Percentiles rank a stretch among this genome's conserved stretches.
These are phyloP conservation scores for Camelina neglecta DNA, from an alignment of 345 rosid genomes.

Conservation along the genomic window DNA sequence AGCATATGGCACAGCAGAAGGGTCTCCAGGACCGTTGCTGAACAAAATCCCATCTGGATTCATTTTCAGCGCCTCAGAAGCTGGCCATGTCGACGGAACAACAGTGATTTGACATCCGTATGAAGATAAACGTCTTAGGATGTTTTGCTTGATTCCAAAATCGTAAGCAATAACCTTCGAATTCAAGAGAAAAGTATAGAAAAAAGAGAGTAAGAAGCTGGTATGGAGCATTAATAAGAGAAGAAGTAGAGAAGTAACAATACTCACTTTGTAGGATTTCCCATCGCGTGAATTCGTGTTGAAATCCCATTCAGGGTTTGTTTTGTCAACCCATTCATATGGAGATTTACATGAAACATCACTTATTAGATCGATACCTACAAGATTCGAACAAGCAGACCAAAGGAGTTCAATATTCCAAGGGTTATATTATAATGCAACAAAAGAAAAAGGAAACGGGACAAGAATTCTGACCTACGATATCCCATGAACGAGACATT, in stretches of 20 bases:
- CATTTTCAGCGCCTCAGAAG: constrained; percentile 78
- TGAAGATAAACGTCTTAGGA: constrained; percentile 78
- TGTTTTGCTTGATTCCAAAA: constrained; percentile 95
- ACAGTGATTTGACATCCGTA: constrained; percentile 88
- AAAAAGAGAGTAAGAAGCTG: constrained; percentile 21
- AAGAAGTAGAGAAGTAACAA: constrained; percentile 8
- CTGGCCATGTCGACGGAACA: constrained; percentile 91
- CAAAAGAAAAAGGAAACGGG: not conserved
- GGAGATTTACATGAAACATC: constrained; percentile 78
- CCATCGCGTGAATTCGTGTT: constrained; percentile 33
- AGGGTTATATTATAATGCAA: not conserved
- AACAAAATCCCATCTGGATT: constrained; percentile 95
- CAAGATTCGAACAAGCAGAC: constrained; percentile 38
- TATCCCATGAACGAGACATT: constrained; percentile 92
- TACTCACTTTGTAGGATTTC: constrained; percentile 60
- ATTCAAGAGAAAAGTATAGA: constrained; percentile 18
- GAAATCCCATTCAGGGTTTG: constrained; percentile 82
- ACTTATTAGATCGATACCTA: constrained; percentile 89
- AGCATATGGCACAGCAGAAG: constrained; percentile 96
- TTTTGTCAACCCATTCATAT: constrained; percentile 79
- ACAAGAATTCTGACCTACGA: constrained; percentile 59
- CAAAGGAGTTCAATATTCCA: constrained; percentile 1
- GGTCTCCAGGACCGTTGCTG: constrained; percentile 98
- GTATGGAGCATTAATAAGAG: constrained; percentile 7
- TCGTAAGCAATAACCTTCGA: constrained; percentile 83